A percentile compares a stretch with the other conserved stretches of the same genome.
phyloP scores from a whole-genome alignment of 179 eudicot species.

The Amaranthus tricolor region DNA sequence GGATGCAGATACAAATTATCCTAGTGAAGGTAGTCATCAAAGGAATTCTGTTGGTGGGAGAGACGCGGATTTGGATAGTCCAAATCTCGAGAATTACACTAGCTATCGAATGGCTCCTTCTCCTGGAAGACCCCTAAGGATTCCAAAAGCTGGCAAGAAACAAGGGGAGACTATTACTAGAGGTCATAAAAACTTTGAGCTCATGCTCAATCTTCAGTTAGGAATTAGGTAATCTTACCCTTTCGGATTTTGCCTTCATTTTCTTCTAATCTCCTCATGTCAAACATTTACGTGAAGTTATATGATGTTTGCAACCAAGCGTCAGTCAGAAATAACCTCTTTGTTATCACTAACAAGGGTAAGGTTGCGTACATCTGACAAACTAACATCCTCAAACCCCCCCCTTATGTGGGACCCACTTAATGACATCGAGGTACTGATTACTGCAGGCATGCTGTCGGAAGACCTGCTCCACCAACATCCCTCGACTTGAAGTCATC shows the following conservation, averaged over 20 bases:
- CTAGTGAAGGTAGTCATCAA: slow-evolving; percentile 27
- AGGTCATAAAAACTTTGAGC: slow-evolving; percentile 89
- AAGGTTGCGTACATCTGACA: too few species aligned
- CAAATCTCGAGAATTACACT: slow-evolving; percentile 31
- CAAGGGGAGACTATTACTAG: slow-evolving; percentile 74
- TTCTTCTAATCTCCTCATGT: neutral
- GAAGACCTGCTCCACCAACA: slow-evolving; percentile 77
- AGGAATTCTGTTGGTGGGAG: slow-evolving; percentile 42
- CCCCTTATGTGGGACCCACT: too few species aligned
- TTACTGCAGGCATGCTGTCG: slow-evolving; percentile 79
- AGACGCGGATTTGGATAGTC: slow-evolving; percentile 39
- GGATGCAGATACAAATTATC: slow-evolving; percentile 32
- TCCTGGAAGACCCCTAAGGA: slow-evolving; percentile 38
- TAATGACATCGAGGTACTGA: neutral
- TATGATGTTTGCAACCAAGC: neutral
- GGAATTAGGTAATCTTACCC: slow-evolving; percentile 70
- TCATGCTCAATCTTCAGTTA: slow-evolving; percentile 91
- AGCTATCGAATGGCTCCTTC: slow-evolving; percentile 20
- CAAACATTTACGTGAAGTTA: neutral
- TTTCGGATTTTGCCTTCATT: neutral
- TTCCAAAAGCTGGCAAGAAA: slow-evolving; percentile 48
- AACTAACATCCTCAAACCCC: too few species aligned
- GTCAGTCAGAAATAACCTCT: too few species aligned
- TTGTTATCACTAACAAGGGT: too few species aligned
- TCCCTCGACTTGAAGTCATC: slow-evolving; percentile 73